Evolutionary conservation across 1,139 yeast species (phyloP).

Genomic region (Groenewaldozyma auringiensis): DNA sequence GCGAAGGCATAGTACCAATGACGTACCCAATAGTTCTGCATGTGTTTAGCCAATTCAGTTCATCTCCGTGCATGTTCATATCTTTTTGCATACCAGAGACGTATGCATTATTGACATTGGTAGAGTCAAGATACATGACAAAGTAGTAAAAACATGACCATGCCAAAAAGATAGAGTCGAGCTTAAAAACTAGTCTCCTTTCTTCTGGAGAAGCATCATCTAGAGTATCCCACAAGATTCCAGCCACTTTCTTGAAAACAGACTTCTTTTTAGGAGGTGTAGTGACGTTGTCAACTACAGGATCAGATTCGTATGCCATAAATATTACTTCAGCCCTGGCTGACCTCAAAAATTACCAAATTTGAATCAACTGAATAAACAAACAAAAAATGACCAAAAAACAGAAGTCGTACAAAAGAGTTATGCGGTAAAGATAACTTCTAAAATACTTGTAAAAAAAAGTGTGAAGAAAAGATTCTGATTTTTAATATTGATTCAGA

Average conservation of each 20-base stretch:
- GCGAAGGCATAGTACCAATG: slow-evolving; percentile 43
- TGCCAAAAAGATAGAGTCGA: slow-evolving; percentile 50
- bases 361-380: no score
- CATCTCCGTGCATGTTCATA: slow-evolving; percentile 50
- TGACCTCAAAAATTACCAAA: no score
- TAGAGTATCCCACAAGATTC: slow-evolving; percentile 5
- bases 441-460: slow-evolving; percentile 5
- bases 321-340: no score
- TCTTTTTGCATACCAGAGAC: slow-evolving; percentile 26
- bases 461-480: no score
- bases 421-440: no score
- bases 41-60: slow-evolving; percentile 52
- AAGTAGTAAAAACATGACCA: slow-evolving; percentile 47
- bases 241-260: slow-evolving; percentile 2
- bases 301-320: no score
- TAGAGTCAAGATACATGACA: slow-evolving; percentile 17
- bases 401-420: no score
- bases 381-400: no score
- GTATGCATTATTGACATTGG: slow-evolving; percentile 25
- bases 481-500: no score
- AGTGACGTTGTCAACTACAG: no score
- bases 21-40: slow-evolving; percentile 52
- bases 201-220: slow-evolving; percentile 32
- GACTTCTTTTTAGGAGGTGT: slow-evolving; percentile 5
- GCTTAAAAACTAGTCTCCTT: slow-evolving; percentile 43